phyloP scores from a whole-genome alignment of 345 rosid species.

The Salix udensis region DNA sequence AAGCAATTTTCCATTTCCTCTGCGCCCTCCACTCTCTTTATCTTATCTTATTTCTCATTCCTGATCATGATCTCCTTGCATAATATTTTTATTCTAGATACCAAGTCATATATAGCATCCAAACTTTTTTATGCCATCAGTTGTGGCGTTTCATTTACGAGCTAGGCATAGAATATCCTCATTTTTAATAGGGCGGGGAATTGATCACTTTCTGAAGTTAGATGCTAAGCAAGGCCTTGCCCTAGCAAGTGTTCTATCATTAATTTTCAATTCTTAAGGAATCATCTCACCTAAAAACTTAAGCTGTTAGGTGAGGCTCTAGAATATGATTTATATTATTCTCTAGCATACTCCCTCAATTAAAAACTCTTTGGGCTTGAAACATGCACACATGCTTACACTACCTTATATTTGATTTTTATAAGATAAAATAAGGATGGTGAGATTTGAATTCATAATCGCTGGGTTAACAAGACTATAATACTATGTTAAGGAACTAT shows the following conservation, averaged over 20 bases:
- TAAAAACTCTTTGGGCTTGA: too few species aligned
- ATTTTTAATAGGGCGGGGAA: background rate
- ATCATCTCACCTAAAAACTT: too few species aligned
- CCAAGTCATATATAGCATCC: background rate
- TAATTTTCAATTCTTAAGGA: too few species aligned
- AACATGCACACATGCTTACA: too few species aligned
- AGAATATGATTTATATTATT: too few species aligned
- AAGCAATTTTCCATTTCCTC: background rate
- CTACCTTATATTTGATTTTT: too few species aligned
- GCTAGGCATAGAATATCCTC: constrained; percentile 19
- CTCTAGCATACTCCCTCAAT: too few species aligned
- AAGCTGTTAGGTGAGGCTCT: too few species aligned
- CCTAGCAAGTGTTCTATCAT: background rate
- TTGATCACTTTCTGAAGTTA: constrained; percentile 10
- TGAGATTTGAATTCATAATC: too few species aligned
- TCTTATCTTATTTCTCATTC: constrained; percentile 1
- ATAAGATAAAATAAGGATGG: too few species aligned
- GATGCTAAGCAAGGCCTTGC: constrained; percentile 23
- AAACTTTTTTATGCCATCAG: constrained; percentile 5
- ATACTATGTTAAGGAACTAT: too few species aligned
- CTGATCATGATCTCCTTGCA: background rate
- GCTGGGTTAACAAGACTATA: too few species aligned
- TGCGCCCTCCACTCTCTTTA: background rate
- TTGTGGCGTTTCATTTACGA: constrained; percentile 39
- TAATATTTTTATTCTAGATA: background rate